A percentile compares a stretch with the other conserved stretches of the same genome.
Conservation (phyloP, 2,329 filamentous ascomycete genomes). For the Calycina marina region DNA sequence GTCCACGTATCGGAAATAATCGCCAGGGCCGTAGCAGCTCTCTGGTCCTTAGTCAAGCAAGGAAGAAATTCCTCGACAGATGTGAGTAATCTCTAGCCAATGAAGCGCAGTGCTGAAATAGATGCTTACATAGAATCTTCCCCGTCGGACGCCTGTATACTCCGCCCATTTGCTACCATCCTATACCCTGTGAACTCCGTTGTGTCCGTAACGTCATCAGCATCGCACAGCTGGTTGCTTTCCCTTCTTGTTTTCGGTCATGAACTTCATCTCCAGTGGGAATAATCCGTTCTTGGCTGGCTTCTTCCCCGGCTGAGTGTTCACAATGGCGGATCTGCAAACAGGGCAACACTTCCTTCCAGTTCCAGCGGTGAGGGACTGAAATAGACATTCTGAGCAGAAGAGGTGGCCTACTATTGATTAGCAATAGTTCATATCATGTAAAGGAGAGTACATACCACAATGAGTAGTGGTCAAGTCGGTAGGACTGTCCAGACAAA, state of each 20-base stretch:
- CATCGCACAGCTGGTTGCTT: slow-evolving; percentile 26
- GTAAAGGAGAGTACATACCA: slow-evolving; percentile 31
- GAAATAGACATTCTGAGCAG: slow-evolving; percentile 47
- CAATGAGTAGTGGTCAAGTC: slow-evolving; percentile 49
- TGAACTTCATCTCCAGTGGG: slow-evolving; percentile 46
- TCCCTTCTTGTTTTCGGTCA: slow-evolving; percentile 39
- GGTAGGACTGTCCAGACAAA: slow-evolving; percentile 49
- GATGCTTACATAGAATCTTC: too few species aligned
- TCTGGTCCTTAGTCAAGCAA: too few species aligned
- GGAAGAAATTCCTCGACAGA: too few species aligned
- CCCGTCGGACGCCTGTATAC: too few species aligned
- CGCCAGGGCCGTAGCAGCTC: too few species aligned
- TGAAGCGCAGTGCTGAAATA: too few species aligned
- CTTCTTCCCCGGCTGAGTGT: slow-evolving; percentile 27
- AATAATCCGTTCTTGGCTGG: slow-evolving; percentile 33
- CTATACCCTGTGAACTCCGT: too few species aligned
- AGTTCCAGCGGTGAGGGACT: slow-evolving; percentile 40
- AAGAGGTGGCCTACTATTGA: slow-evolving; percentile 42
- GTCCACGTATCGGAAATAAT: too few species aligned
- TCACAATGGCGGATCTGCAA: slow-evolving; percentile 42
- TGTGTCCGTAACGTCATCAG: too few species aligned
- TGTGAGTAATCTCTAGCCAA: too few species aligned
- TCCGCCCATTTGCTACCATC: too few species aligned
- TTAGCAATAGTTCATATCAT: slow-evolving; percentile 5
- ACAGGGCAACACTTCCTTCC: slow-evolving; percentile 45